Evolutionary conservation across 1,139 yeast species (phyloP), one percentile per base, ranked within the genome.

Genomic region (Debaryomycetaceae sp.): DNA sequence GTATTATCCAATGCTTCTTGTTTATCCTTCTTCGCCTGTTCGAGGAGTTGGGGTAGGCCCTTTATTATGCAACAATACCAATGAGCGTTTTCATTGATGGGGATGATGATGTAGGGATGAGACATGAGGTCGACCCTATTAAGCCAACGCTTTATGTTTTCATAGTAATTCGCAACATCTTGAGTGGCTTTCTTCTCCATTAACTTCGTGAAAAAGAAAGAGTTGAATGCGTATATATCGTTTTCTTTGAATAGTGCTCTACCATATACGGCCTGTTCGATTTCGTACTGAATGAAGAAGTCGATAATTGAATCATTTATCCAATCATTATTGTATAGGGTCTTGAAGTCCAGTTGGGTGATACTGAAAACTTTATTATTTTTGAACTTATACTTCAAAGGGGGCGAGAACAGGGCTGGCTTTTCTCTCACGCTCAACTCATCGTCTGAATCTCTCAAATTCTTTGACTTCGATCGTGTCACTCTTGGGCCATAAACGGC

Each of bases 51-150:
- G 0, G 78, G 78, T 27, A 74, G 51, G 9, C 73, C 73, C 9
- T 81, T 70, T 6, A 90, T 78, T 4, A 89, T 76, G 34, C 89
- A 85, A 40, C 91, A 83, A 59, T 84, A 88, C 99, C 99, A 95
- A 65, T 95, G 99, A 36, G 77, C 74, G 42, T 76, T 73, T 52
- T 84, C 88, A 61, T 89, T 89, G 9, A 95, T 83, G 0, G 99
- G 99, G 14, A 95, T 72, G 5, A 91, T 75, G 1, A 90, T 70
- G 55, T 76, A 81, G 40, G 81, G 77, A 56, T 75, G 82, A 20
- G 72, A 69, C 65, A 83, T 80, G 5, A 91, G 60, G 43, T 85
- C 85, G 24, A 87, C 66, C 53, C 85, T 86, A 41, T 77, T 71
- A 4, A 95, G 80, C 99, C 99, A 95, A 45, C 85, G 75, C 50